Conservation (phyloP, 495 filamentous ascomycete species). For the Daldinia grandis region DNA sequence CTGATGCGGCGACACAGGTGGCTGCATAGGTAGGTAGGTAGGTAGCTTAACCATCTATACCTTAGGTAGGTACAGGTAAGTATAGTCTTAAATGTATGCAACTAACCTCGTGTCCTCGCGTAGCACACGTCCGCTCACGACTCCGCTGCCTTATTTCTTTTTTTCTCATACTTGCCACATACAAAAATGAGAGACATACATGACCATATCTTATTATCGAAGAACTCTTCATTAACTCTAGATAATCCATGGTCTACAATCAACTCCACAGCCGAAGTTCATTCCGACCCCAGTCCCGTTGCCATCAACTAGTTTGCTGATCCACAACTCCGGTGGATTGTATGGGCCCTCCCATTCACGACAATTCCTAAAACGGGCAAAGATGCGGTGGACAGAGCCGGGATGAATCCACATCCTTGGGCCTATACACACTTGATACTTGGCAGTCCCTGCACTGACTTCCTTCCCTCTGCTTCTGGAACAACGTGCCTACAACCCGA, state of each 20-base stretch:
- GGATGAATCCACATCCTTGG: constrained; percentile 29
- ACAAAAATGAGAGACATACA: constrained; percentile 1
- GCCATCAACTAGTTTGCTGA: constrained; percentile 4
- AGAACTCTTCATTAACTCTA: constrained; percentile 22
- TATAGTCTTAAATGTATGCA: constrained; percentile 34
- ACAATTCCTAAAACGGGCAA: constrained; percentile 32
- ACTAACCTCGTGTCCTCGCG: constrained; percentile 39
- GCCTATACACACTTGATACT: constrained; percentile 23
- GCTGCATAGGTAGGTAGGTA: no score
- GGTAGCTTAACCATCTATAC: background rate
- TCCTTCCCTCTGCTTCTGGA: constrained; percentile 41
- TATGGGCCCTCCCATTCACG: constrained; percentile 29
- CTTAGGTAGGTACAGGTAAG: background rate
- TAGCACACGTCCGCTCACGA: constrained; percentile 23
- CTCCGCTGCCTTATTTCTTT: constrained; percentile 18
- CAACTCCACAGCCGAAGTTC: constrained; percentile 10
- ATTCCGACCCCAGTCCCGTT: constrained; percentile 24
- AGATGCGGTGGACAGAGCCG: constrained; percentile 23
- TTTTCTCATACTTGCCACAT: constrained; percentile 18
- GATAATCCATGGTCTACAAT: constrained; percentile 18
- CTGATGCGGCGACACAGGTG: constrained; percentile 32
- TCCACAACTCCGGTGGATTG: constrained; percentile 27
- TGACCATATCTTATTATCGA: constrained; percentile 14
- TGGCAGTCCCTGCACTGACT: constrained; percentile 15
- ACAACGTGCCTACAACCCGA: constrained; percentile 38